Evolutionary conservation across 257 asterid species (phyloP).

Genomic region (Penstemon eatonii): DNA sequence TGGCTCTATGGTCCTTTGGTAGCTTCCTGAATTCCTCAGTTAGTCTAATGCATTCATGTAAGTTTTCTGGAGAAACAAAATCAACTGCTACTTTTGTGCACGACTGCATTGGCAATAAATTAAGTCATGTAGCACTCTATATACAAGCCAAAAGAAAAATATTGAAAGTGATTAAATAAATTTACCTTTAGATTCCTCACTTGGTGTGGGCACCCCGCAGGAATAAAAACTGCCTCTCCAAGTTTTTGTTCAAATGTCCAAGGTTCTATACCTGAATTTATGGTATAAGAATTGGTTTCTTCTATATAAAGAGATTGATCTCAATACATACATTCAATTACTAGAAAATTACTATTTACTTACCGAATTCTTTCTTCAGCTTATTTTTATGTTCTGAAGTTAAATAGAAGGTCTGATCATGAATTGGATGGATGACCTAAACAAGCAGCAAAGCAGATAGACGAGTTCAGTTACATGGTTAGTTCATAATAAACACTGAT

Average conservation of each 20-base stretch:
- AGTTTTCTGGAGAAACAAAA: slow-evolving; percentile 93
- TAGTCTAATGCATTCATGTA: slow-evolving; percentile 70
- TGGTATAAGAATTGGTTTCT: neutral
- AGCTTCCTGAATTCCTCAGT: slow-evolving; percentile 85
- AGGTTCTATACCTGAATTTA: slow-evolving; percentile 72
- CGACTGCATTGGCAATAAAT: slow-evolving; percentile 51
- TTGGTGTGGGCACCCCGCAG: slow-evolving; percentile 99
- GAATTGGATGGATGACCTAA: slow-evolving; percentile 91
- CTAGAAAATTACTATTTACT: slow-evolving; percentile 21
- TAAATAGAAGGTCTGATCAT: slow-evolving; percentile 84
- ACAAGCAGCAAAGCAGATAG: slow-evolving; percentile 5
- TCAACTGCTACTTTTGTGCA: slow-evolving; percentile 94
- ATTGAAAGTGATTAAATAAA: neutral
- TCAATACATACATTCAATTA: neutral
- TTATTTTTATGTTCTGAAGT: slow-evolving; percentile 67
- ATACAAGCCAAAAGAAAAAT: neutral
- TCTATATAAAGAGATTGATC: slow-evolving; percentile 12
- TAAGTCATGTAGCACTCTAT: neutral
- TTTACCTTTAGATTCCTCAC: slow-evolving; percentile 89
- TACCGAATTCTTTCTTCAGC: slow-evolving; percentile 87
- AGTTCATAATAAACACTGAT: neutral
- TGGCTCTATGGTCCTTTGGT: slow-evolving; percentile 80
- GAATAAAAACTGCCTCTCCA: slow-evolving; percentile 94
- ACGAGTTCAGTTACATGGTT: slow-evolving; percentile 16
- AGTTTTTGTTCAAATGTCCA: slow-evolving; percentile 91